Conservation (phyloP, 305 asterid genomes). For the Caryopteris hybrid region DNA sequence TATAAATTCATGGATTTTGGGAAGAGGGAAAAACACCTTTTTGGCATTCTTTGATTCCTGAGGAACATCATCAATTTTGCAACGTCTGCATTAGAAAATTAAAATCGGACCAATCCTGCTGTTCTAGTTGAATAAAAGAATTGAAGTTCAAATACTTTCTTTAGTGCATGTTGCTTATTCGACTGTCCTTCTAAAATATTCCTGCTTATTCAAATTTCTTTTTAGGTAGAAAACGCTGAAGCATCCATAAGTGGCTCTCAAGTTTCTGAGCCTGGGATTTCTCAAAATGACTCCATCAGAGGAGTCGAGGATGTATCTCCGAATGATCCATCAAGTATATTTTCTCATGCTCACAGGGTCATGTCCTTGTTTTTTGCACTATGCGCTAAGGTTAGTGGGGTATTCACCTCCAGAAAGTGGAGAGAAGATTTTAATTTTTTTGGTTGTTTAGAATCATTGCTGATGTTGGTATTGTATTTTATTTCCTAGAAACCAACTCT, state of each 20-base stretch:
- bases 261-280: slow-evolving; percentile 59
- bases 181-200: background rate
- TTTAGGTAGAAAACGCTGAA: slow-evolving; percentile 68
- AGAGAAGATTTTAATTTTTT: background rate
- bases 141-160: background rate
- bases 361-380: slow-evolving; percentile 82
- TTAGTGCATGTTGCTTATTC: background rate
- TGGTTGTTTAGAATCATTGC: background rate
- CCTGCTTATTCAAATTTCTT: slow-evolving; percentile 11
- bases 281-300: slow-evolving; percentile 44
- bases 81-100: background rate
- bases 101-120: background rate
- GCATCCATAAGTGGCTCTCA: slow-evolving; percentile 87
- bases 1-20: background rate
- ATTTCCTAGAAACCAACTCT: slow-evolving; percentile 79
- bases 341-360: slow-evolving; percentile 62
- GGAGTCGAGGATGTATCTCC: slow-evolving; percentile 41
- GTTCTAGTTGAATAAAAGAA: background rate
- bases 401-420: slow-evolving; percentile 10
- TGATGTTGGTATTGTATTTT: slow-evolving; percentile 27
- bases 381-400: slow-evolving; percentile 63
- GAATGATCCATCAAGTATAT: slow-evolving; percentile 46
- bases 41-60: background rate
- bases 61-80: background rate
- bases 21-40: background rate